Percentiles rank a stretch among this genome's conserved stretches.
phyloP scores from a whole-genome alignment of 768 basidiomycete genomes.

The Calvatia gigantea region DNA sequence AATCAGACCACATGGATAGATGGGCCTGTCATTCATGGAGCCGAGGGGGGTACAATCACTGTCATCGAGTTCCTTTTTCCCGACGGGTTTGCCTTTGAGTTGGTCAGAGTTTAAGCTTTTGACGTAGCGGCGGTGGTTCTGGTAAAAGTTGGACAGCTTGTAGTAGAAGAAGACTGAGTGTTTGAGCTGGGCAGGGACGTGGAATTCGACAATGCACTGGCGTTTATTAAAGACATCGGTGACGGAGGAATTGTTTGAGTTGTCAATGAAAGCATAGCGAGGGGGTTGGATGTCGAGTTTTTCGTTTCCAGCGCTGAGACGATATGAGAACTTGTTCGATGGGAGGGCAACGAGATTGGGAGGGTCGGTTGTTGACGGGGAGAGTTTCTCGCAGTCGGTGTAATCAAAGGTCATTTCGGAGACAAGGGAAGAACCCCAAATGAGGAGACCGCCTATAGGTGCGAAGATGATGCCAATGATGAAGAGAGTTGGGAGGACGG shows the following conservation, averaged over 20 bases:
- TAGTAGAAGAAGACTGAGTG: constrained; percentile 89
- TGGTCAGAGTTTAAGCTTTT: constrained; percentile 86
- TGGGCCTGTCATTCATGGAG: constrained; percentile 45
- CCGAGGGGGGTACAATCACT: constrained; percentile 90
- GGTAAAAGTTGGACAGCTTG: constrained; percentile 94
- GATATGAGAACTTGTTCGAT: constrained; percentile 62
- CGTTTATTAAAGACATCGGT: constrained; percentile 39
- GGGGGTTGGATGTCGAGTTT: constrained; percentile 40
- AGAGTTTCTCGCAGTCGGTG: constrained; percentile 78
- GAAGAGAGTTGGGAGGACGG: constrained; percentile 94
- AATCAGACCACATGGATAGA: constrained; percentile 96
- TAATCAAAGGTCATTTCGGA: constrained; percentile 96
- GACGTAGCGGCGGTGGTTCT: constrained; percentile 98
- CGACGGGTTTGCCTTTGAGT: constrained; percentile 69
- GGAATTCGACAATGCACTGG: constrained; percentile 80
- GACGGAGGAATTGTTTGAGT: constrained; percentile 41
- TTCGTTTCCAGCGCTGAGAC: constrained; percentile 52
- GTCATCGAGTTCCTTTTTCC: constrained; percentile 42
- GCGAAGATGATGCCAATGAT: constrained; percentile 94
- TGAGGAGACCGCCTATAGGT: constrained; percentile 90
- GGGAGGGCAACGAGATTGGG: constrained; percentile 53
- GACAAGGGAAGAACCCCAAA: constrained; percentile 83
- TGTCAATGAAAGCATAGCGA: constrained; percentile 70
- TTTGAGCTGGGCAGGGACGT: constrained; percentile 73
- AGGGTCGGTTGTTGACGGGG: constrained; percentile 35